Evolutionary conservation across 805 yeast genomes (phyloP).

Genomic region (Cyberlindnera mississippiensis): DNA sequence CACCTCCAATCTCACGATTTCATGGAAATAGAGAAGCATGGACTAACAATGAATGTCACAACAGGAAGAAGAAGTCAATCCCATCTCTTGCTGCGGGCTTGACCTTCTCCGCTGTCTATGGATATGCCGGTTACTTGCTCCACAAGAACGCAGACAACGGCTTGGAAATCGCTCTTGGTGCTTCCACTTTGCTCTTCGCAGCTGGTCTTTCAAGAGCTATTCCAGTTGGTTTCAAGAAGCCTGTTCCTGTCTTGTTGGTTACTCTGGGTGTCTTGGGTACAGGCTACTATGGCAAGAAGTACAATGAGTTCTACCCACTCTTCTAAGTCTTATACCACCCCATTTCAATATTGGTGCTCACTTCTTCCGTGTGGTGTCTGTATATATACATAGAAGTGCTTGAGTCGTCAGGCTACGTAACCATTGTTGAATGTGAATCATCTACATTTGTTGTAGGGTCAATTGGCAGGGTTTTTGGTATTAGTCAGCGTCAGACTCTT

Average conservation of each 20-base stretch:
- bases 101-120: constrained; percentile 54
- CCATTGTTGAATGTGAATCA: too few relatives aligned
- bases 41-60: neutral
- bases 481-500: too few relatives aligned
- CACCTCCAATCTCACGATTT: neutral
- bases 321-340: too few relatives aligned
- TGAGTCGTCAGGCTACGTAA: too few relatives aligned
- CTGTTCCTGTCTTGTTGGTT: constrained; percentile 67
- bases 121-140: constrained; percentile 72
- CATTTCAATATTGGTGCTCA: too few relatives aligned
- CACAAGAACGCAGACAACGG: constrained; percentile 75
- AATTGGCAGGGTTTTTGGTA: too few relatives aligned
- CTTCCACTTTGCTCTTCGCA: constrained; percentile 59
- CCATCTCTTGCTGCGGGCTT: constrained; percentile 82
- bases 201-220: constrained; percentile 74
- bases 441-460: too few relatives aligned
- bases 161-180: constrained; percentile 71
- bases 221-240: constrained; percentile 57
- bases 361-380: too few relatives aligned
- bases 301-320: constrained; percentile 59
- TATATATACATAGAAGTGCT: too few relatives aligned
- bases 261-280: constrained; percentile 61
- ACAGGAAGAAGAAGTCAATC: constrained; percentile 46
- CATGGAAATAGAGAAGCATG: neutral
- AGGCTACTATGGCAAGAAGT: constrained; percentile 69